These are phyloP conservation scores for Salisapilia sapeloensis DNA, from an alignment of 352 stramenopile genomes.

Conservation along the genomic window DNA sequence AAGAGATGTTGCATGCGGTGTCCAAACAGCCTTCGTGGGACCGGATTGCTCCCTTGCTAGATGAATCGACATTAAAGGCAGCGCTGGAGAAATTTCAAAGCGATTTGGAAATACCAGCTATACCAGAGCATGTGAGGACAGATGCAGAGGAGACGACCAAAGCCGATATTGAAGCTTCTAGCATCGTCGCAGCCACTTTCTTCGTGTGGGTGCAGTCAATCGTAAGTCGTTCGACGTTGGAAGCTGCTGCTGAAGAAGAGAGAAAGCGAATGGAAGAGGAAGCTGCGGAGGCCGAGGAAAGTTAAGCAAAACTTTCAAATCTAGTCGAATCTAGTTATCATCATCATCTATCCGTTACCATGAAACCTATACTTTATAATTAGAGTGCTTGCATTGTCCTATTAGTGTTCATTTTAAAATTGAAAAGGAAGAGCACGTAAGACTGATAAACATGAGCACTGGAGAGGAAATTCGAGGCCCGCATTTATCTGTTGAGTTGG, in stretches of 20 bases:
- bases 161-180: constrained; percentile 26
- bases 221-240: constrained; percentile 33
- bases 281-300: constrained; percentile 1
- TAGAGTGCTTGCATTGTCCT: too few species aligned
- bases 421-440: too few species aligned
- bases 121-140: constrained; percentile 9
- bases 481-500: too few species aligned
- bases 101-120: constrained; percentile 8
- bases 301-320: too few species aligned
- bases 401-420: too few species aligned
- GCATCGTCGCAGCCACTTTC: constrained; percentile 21
- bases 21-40: constrained; percentile 47
- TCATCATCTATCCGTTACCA: too few species aligned
- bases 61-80: constrained; percentile 12
- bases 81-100: constrained; percentile 6
- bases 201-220: constrained; percentile 35
- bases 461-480: too few species aligned
- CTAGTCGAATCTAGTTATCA: too few species aligned
- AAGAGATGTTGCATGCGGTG: constrained; percentile 23
- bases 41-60: constrained; percentile 27
- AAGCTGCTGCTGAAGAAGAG: constrained; percentile 13
- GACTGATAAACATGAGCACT: too few species aligned
- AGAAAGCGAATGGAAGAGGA: constrained; percentile 21
- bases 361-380: too few species aligned
- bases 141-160: constrained; percentile 23